These are phyloP conservation scores for Cladophialophora bantiana DNA, from an alignment of 2,329 filamentous ascomycete species.

Conservation along the genomic window DNA sequence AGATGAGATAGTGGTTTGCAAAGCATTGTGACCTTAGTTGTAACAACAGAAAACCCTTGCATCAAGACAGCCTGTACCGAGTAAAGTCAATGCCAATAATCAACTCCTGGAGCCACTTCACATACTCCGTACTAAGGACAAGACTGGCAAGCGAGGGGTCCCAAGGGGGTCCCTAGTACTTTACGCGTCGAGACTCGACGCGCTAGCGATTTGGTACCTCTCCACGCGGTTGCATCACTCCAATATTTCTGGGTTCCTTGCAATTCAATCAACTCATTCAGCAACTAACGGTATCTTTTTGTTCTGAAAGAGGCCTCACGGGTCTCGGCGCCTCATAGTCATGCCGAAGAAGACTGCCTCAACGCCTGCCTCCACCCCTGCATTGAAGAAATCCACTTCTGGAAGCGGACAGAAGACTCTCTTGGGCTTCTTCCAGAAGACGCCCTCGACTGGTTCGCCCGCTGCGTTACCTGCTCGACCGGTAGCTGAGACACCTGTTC, in stretches of 20 bases:
- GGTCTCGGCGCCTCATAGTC: constrained; percentile 26
- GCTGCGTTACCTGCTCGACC: constrained; percentile 21
- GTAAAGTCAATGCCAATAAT: neutral
- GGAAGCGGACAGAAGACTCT: constrained; percentile 72
- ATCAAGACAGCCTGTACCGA: neutral
- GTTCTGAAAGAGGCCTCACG: neutral
- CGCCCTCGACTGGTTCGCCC: constrained; percentile 41
- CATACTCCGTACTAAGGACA: neutral
- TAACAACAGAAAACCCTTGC: neutral
- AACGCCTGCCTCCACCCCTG: constrained; percentile 44
- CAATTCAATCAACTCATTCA: constrained; percentile 1
- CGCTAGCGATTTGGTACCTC: neutral
- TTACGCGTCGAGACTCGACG: constrained; percentile 14
- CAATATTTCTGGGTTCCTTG: neutral
- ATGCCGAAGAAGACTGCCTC: constrained; percentile 50
- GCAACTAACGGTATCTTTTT: neutral
- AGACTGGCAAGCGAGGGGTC: constrained; percentile 7
- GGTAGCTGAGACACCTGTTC: constrained; percentile 39
- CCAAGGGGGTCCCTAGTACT: neutral
- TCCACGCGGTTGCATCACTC: constrained; percentile 4
- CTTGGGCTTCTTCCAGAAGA: constrained; percentile 78
- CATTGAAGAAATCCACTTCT: constrained; percentile 51
- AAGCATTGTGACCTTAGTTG: neutral
- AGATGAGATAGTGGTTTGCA: neutral
- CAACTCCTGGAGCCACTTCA: neutral